These are phyloP conservation scores for Xylariaceae sp. DNA, from an alignment of 2,329 filamentous ascomycete species.

Conservation along the genomic window DNA sequence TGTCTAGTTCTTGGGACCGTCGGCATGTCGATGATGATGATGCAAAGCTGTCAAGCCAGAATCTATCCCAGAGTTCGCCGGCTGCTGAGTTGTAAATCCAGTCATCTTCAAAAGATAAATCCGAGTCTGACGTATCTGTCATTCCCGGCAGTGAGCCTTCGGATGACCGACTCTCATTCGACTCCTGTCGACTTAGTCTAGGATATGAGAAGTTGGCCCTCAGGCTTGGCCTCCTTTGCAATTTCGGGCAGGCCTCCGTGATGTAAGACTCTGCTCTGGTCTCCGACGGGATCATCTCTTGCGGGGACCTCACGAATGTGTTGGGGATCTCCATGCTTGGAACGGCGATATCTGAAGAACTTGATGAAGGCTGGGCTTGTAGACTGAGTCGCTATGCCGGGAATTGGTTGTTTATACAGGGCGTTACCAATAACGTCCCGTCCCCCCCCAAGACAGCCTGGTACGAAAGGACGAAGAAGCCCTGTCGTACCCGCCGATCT, in stretches of 20 bases:
- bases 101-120: conserved; percentile 49
- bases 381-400: conserved; percentile 26
- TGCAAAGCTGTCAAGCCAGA: conserved; percentile 40
- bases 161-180: conserved; percentile 38
- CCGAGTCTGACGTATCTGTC: conserved; percentile 51
- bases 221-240: conserved; percentile 23
- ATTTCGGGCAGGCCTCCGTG: conserved; percentile 6
- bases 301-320: conserved; percentile 12
- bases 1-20: conserved; percentile 21
- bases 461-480: conserved; percentile 12
- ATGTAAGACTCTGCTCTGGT: conserved; percentile 15
- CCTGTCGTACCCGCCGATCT: conserved; percentile 20
- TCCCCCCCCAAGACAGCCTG: conserved; percentile 23
- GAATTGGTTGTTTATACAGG: conserved; percentile 28
- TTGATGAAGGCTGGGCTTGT: conserved; percentile 22
- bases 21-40: not conserved
- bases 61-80: conserved; percentile 49
- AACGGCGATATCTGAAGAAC: conserved; percentile 10
- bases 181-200: conserved; percentile 28
- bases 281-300: conserved; percentile 10
- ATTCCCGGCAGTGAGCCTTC: conserved; percentile 46
- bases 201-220: conserved; percentile 37
- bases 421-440: conserved; percentile 10
- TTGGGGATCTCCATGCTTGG: conserved; percentile 26
- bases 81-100: conserved; percentile 45